Conservation (phyloP, 768 basidiomycete species). For the Rhizopogon roseolus region DNA sequence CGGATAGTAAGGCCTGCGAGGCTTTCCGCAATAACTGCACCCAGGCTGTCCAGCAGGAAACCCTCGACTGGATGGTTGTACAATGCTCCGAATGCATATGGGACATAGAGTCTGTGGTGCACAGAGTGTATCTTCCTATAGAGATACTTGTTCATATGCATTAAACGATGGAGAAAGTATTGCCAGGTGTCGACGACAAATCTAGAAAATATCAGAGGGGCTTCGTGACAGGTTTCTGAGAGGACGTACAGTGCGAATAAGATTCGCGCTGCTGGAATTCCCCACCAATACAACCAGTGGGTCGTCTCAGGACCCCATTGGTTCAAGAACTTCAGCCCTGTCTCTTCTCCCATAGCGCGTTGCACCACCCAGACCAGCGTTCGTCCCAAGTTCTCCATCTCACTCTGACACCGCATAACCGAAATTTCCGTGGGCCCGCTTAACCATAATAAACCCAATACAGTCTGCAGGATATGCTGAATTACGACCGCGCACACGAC, state of each 20-base stretch:
- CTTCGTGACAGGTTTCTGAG: not conserved
- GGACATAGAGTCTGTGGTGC: slow-evolving; percentile 95
- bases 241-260: slow-evolving; percentile 77
- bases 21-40: slow-evolving; percentile 73
- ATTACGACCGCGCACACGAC: slow-evolving; percentile 80
- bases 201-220: slow-evolving; percentile 35
- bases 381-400: slow-evolving; percentile 37
- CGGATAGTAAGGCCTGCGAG: slow-evolving; percentile 67
- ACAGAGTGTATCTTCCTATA: slow-evolving; percentile 91
- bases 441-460: slow-evolving; percentile 67
- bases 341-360: slow-evolving; percentile 37
- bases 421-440: slow-evolving; percentile 33
- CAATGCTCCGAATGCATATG: slow-evolving; percentile 93
- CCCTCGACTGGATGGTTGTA: slow-evolving; percentile 99
- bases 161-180: slow-evolving; percentile 89
- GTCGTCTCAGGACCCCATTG: slow-evolving; percentile 38
- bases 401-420: slow-evolving; percentile 33
- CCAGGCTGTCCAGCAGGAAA: slow-evolving; percentile 81
- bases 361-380: slow-evolving; percentile 35
- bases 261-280: slow-evolving; percentile 68
- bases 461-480: slow-evolving; percentile 84
- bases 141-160: slow-evolving; percentile 88
- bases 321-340: slow-evolving; percentile 31
- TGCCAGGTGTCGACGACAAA: slow-evolving; percentile 98
- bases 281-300: slow-evolving; percentile 90